phyloP scores from a whole-genome alignment of 805 yeast genomes.

The Cyberlindnera americana region DNA sequence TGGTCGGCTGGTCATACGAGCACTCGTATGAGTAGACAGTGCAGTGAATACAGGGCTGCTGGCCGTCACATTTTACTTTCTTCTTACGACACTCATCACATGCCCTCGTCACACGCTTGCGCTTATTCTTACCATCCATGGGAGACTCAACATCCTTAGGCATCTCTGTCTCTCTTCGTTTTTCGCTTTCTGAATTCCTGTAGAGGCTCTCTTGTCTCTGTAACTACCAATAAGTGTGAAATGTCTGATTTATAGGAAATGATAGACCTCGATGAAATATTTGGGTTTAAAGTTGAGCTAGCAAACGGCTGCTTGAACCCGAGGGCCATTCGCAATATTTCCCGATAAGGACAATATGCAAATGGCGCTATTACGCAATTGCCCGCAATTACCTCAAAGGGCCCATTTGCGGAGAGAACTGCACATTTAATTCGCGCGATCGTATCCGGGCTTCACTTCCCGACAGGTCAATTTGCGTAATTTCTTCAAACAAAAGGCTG shows the following conservation, averaged over 20 bases:
- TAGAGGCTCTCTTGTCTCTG: too few species aligned
- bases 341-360: conserved; percentile 1
- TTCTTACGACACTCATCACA: conserved; percentile 73
- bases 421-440: conserved; percentile 7
- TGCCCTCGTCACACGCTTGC: conserved; percentile 68
- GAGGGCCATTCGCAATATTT: neutral
- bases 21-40: conserved; percentile 79
- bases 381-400: neutral
- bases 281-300: too few species aligned
- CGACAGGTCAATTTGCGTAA: conserved; percentile 5
- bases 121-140: conserved; percentile 31
- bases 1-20: conserved; percentile 62
- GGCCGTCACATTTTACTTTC: conserved; percentile 78
- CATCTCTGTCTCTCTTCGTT: conserved; percentile 1
- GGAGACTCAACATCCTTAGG: conserved; percentile 12
- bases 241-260: too few species aligned
- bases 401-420: conserved; percentile 1
- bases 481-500: too few species aligned
- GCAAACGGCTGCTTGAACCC: too few species aligned
- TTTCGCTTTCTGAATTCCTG: too few species aligned
- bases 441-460: conserved; percentile 6
- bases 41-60: conserved; percentile 76
- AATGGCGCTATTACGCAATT: too few species aligned
- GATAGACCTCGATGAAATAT: too few species aligned
- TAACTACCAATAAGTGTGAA: too few species aligned